Conservation (phyloP, 1,284 basidiomycete genomes). For the Trichosporon asahii region DNA sequence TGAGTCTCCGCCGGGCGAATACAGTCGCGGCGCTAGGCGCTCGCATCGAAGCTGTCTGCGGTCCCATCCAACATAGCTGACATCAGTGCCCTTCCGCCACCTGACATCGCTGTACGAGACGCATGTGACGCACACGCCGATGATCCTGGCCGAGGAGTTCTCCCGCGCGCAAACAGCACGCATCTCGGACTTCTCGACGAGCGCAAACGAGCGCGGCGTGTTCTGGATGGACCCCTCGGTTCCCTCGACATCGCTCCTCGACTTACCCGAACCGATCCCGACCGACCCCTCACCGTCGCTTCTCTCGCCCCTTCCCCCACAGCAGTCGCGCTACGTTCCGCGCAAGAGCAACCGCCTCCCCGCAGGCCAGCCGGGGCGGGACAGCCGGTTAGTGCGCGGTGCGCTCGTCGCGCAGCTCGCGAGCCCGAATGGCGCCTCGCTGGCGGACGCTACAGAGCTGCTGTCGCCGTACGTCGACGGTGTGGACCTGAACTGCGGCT, state of each 20-base stretch:
- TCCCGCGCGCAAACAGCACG: conserved; percentile 57
- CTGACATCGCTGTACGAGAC: conserved; percentile 59
- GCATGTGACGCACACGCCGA: conserved; percentile 61
- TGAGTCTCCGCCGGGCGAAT: conserved; percentile 25
- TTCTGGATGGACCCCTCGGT: conserved; percentile 51
- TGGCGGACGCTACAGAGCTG: conserved; percentile 60
- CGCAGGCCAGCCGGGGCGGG: conserved; percentile 29
- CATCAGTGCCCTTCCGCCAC: conserved; percentile 57
- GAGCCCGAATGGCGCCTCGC: conserved; percentile 54
- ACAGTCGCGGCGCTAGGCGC: too few relatives aligned
- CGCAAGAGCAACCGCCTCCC: conserved; percentile 32
- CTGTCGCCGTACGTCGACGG: conserved; percentile 56
- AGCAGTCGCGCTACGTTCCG: not conserved
- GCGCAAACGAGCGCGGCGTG: conserved; percentile 55
- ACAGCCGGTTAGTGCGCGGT: conserved; percentile 53
- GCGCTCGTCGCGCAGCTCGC: conserved; percentile 60
- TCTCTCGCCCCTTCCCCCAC: not conserved
- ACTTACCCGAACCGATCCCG: conserved; percentile 4
- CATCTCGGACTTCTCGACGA: conserved; percentile 58
- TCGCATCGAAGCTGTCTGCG: too few relatives aligned
- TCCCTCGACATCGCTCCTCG: not conserved
- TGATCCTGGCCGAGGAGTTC: conserved; percentile 61
- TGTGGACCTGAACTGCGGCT: conserved; percentile 60
- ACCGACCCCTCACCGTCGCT: not conserved
- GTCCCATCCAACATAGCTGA: not conserved